Evolutionary conservation across 2,329 filamentous ascomycete species (phyloP), one percentile per base, ranked within the genome.

Genomic region (Ascomycota sp.): DNA sequence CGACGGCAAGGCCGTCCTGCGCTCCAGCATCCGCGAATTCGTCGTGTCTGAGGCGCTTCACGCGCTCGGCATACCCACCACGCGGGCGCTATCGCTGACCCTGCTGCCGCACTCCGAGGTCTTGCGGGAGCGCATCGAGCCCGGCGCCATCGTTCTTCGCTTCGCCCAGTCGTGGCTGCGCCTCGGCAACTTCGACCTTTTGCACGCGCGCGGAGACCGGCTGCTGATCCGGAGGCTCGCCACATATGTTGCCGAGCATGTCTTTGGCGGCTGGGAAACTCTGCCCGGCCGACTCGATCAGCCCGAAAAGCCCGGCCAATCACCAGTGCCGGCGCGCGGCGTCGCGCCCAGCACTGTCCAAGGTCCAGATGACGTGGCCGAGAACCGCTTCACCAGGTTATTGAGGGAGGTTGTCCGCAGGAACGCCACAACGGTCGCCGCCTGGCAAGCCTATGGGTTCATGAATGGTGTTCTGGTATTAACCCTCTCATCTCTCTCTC

Each of bases 391-490:
- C 51, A 64, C 77, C 1, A 68, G 84, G 11, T 59, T 98, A 1
- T 98, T 91, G 52, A 74, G 89, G 27, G 83, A 92, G 47, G 74
- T 98, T 36, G 73, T 74, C 4, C 72, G 82, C 30, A 70, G 80
- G 26, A 98, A 93, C 48, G 89, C 89, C 1, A 63, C 66, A 37
- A 91, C 79, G 0, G 84, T 95, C 2, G 89, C 89, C 9, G 69
- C 76, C 43, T 95, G 89, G 86, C 91, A 98, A 58, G 83, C 82
- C 0, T 95, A 95, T 47, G 89, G 82, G n/a, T 98, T 98, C 58
- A 95, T 92, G 66, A 98, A 98, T 47, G 89, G 89, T 31, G 89
- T 98, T 4, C 62, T 98, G 37, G 54, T 57, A 41, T 8, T 4
- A 7, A 3, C 4, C 8, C 4, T 21, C 7, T 4, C 2, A 13